phyloP scores from a whole-genome alignment of 2,329 filamentous ascomycete species.

The Penicillium sp. region DNA sequence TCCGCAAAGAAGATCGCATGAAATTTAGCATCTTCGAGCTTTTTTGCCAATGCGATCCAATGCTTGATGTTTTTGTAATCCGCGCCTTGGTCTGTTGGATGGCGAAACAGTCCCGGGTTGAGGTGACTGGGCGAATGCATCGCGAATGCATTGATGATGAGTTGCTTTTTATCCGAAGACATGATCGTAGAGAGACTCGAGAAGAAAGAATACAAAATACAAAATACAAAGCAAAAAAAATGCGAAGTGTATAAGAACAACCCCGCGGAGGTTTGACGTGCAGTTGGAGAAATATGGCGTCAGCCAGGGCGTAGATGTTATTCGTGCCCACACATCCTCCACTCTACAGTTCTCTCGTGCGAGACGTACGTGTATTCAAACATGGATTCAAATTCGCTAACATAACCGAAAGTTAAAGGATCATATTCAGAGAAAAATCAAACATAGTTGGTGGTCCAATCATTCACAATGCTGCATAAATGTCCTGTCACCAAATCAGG shows the following conservation, averaged over 20 bases:
- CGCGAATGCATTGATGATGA: constrained; percentile 52
- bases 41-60: constrained; percentile 52
- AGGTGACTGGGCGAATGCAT: constrained; percentile 52
- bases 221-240: background rate
- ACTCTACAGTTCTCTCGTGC: background rate
- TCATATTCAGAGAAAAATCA: too few species aligned
- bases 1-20: constrained; percentile 57
- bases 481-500: too few species aligned
- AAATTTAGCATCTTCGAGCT: constrained; percentile 52
- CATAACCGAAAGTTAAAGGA: too few species aligned
- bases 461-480: too few species aligned
- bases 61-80: constrained; percentile 47
- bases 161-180: constrained; percentile 34
- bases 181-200: background rate
- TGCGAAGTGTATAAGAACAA: background rate
- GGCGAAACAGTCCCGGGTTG: constrained; percentile 45
- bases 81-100: constrained; percentile 38
- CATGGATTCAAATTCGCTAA: background rate
- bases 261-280: constrained; percentile 21
- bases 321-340: background rate
- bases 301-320: constrained; percentile 11
- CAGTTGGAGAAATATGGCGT: constrained; percentile 30
- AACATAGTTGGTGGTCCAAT: too few species aligned
- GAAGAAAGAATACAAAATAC: background rate
- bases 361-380: background rate